Percentiles rank a stretch among this genome's conserved stretches.
Conservation (phyloP, 2,329 filamentous ascomycete genomes). For the Ophiostoma piceae region DNA sequence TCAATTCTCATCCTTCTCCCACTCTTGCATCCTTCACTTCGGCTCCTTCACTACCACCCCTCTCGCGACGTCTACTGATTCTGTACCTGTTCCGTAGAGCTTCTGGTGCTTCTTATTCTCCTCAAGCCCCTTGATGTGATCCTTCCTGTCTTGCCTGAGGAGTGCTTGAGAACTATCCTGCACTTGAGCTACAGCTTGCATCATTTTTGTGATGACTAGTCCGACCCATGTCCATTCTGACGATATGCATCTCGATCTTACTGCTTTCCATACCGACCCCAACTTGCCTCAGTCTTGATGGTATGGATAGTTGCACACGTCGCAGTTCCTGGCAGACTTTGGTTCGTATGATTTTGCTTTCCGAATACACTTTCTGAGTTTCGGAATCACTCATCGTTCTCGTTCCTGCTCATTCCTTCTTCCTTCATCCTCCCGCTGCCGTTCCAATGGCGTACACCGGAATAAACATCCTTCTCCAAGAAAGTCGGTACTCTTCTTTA, state of each 20-base stretch:
- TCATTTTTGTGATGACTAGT: not conserved
- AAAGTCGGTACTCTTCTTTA: not conserved
- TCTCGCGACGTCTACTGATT: not conserved
- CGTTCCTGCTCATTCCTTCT: not conserved
- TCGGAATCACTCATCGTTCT: not conserved
- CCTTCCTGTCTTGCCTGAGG: not conserved
- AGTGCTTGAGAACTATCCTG: not conserved
- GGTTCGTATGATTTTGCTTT: no score
- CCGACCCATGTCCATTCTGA: not conserved
- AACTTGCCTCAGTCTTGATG: not conserved
- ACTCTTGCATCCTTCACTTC: slow-evolving; percentile 8
- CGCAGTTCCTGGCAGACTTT: not conserved
- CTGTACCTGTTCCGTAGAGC: not conserved
- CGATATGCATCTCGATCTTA: not conserved
- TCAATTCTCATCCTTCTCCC: not conserved
- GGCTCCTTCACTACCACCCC: slow-evolving; percentile 8
- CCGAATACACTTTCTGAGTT: not conserved
- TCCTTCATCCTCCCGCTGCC: not conserved
- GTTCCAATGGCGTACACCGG: not conserved
- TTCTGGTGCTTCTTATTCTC: not conserved
- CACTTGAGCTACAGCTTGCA: not conserved
- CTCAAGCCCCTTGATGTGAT: not conserved
- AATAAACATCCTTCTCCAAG: not conserved
- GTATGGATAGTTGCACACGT: not conserved
- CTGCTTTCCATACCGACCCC: not conserved